phyloP scores from a whole-genome alignment of 148 eudicot species.

The Hydrangea macrophylla region DNA sequence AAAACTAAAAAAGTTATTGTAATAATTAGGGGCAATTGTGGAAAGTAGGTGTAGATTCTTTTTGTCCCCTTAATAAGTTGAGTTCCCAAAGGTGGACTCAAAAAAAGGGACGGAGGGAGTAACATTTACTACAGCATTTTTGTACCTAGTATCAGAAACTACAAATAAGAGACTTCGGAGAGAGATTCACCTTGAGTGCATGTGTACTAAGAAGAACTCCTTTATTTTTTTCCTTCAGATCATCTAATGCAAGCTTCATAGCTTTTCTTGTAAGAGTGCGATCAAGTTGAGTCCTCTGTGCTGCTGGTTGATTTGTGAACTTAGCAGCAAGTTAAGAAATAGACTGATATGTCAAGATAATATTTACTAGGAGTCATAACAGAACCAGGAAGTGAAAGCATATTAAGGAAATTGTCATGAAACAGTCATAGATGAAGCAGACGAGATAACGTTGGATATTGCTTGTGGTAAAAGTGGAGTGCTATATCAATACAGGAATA shows the following conservation, averaged over 20 bases:
- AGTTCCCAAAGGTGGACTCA: too few species aligned
- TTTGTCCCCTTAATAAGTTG: too few species aligned
- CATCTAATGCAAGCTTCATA: conserved; percentile 60
- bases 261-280: conserved; percentile 58
- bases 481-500: conserved; percentile 56
- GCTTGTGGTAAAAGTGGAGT: conserved; percentile 61
- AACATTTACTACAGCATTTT: background rate
- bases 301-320: conserved; percentile 30
- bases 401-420: background rate
- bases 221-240: conserved; percentile 72
- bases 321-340: conserved; percentile 62
- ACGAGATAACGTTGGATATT: conserved; percentile 58
- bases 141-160: background rate
- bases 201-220: conserved; percentile 75
- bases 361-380: conserved; percentile 2
- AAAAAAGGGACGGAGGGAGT: too few species aligned
- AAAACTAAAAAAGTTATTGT: too few species aligned
- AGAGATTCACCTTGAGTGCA: conserved; percentile 66
- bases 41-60: too few species aligned
- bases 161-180: conserved; percentile 4
- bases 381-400: conserved; percentile 4
- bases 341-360: conserved; percentile 6
- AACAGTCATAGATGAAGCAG: conserved; percentile 6
- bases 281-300: conserved; percentile 32
- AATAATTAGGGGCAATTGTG: too few species aligned